Base-by-base conservation (phyloP, 2,329 filamentous ascomycete species). In the Fusarium brevicatenulatum region DNA sequence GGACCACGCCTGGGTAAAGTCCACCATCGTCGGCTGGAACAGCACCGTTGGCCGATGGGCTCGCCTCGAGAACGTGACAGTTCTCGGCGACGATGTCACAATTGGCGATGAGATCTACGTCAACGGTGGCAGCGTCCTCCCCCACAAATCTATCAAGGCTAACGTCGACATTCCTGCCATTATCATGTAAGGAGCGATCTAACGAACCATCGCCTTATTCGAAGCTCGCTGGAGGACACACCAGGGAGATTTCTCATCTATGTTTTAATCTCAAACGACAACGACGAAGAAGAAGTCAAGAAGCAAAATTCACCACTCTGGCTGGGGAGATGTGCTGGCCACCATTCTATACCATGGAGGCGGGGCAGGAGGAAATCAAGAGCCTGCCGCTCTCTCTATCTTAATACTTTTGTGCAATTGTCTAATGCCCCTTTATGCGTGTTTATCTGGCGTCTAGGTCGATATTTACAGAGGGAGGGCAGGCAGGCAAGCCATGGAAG, bases 1-100 rank as follows among this genome's bases (percentile, higher is more conserved):
- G 89, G 96, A 99, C 82, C 95, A 99, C 83, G 96, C 96, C 53
- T 98, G 95, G 95, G 90, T 99, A 83, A 98, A 98, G 91, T 97
- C 93, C 82, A 96, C 95, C 78, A 98, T 99, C 82, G 95, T 98
- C 59, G 95, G 95, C 80, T 99, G 95, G 95, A 97, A 98, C 89
- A 97, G 94, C 86, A 93, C 91, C 40, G 94, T 99, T 64, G 95
- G 95, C 81, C 93, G 93, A 81, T 99, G 95, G 95, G 95, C 95
- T 66, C 93, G 95, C 76, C 87, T 98, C 73, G 96, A 99, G 89
- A 99, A 99, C 81, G 95, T 98, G 46, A 95, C 94, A n/a, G 95
- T 99, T 60, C 90, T 99, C 25, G 96, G 95, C 76, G 96, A 99
- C 85, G 95, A 99, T 81, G 95, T 99, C 60, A 97, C 94, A 67